Base-by-base conservation (phyloP, 257 asterid species). In the Gentiana dahurica region DNA sequence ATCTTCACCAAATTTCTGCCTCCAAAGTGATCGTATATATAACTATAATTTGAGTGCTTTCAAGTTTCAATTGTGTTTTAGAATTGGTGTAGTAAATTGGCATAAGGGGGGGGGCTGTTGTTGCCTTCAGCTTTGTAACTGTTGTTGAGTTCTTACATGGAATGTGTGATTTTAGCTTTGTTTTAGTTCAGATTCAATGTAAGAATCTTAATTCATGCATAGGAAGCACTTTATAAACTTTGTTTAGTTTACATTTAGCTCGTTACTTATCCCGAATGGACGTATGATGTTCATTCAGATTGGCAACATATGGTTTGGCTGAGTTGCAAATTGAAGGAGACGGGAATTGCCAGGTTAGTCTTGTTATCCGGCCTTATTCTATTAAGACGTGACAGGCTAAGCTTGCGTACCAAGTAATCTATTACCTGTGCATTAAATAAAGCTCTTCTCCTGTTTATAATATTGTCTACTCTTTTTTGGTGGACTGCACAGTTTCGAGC, bases 281-380 rank as follows among this genome's bases (percentile, higher is more conserved):
- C 0, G 0, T 24, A 24, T 24, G 12, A 37, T 59, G 50, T 56
- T 63, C 55, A 36, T 71, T 64, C 83, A 89, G 97, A 84, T 59
- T 90, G 65, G 57, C 85, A 11, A 79, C 89, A 13, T 84, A 90
- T 72, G 79, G 91, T 71, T 75, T 90, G 51, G 77, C 91, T 41
- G 98, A 90, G 79, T 49, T 90, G 81, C 93, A 71, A 68, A 90
- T 90, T 1, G 95, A 84, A 65, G 98, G 98, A 69, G 98, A 90
- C 60, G 98, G 98, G 49, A 90, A 90, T 79, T 90, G 98, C 71
- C 98, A 90, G 96, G 98, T 87, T 70, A 51, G 87, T 70, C 71
- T 58, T 49, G 37, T 4, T 56, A 46, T 48, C 53, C 65, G 59
- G 7, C 7, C 5, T 24, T 3, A n/a, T 39, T 24, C 24, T 24